Base-by-base conservation (phyloP, 768 basidiomycete species). In the Sistotremastrum suecicum region DNA sequence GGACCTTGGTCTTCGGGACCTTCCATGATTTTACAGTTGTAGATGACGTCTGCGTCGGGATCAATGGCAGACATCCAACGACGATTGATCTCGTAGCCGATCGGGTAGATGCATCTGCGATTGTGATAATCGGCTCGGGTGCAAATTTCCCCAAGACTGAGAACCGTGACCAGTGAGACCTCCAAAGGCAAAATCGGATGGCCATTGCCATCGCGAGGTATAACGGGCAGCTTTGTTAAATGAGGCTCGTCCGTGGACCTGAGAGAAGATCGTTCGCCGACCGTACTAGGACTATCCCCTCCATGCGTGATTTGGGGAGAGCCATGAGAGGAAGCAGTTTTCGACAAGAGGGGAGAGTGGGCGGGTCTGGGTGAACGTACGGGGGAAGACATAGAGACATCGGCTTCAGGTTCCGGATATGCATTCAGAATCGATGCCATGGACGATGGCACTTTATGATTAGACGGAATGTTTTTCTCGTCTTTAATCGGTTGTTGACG, bases 81-180 rank as follows among this genome's bases (percentile, higher is more conserved):
- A 49, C 20, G 20, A 20, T 77, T 81, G 4, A 86, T 81, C 56
- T 85, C 83, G 57, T 87, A 89, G 9, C 84, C 84, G 36, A 88
- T 80, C 6, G 87, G 87, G 54, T 86, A 90, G 51, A 90, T 89
- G 57, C 89, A 89, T 44, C 87, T 67, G 58, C 89, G 85, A 0
- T 85, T 87, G 58, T 86, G 83, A 56, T 87, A 89, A 57, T 87
- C 82, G 51, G 87, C 83, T 32, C 82, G 70, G 77, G 79, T 76
- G 56, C 82, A 85, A 5, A 88, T 76, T 43, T 76, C 74, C 2
- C 87, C 87, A 0, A 90, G 66, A 49, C 56, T 75, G 47, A 80
- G 68, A 29, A 90, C 78, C 1, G 82, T 85, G 83, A 89, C 86
- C 58, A 89, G 87, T 32, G 87, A 86, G 11, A 88, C 83, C 53